Base-by-base conservation (phyloP, 1,139 yeast species). In the Meyerozyma athensensis region DNA sequence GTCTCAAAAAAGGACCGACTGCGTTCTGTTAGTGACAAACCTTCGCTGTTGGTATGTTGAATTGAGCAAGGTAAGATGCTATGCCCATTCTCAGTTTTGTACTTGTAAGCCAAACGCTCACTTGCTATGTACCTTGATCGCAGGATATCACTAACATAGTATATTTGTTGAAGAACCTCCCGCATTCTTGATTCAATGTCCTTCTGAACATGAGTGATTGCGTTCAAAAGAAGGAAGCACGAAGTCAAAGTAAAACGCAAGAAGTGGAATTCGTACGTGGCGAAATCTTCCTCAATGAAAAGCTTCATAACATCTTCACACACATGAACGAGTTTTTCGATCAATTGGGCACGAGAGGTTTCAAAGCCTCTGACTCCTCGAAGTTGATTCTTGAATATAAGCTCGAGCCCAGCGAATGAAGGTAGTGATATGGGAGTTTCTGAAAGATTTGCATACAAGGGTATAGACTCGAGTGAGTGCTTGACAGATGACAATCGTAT, bases 71-170 rank as follows among this genome's bases (percentile, higher is more conserved):
- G 43, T 49, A 12, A 4, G 72, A 65, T 0, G 78, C 78, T 7
- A 69, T 53, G 2, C 74, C 65, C 43, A 71, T 63, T 68, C 7
- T 55, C 52, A 30, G 73, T 60, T 45, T 81, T 87, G 5, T 59
- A 58, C 10, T 68, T 45, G 52, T 71, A 80, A 50, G 14, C 12
- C 18, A 24, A 17, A 9, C 28, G 3, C 14, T 24, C 28, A 13
- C 28, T 13, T 4, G 13, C 8, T n/a, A 24, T 2, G 12, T 14
- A 12, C 28, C 7, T 10, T n/a, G 28, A n/a, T 9, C 28, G 12
- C 28, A 24, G 28, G 14, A 24, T 17, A 8, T 24, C 10, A n/a
- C 13, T 14, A 5, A 12, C 12, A 7, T 24, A 24, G 7, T n/a
- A 24, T 7, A 24, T 14, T 4, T 24, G 14, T 12, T 24, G 13